A percentile compares a stretch with the other conserved stretches of the same genome.
Evolutionary conservation across 768 basidiomycete species (phyloP).

Genomic region (Phylloporus scabripes): DNA sequence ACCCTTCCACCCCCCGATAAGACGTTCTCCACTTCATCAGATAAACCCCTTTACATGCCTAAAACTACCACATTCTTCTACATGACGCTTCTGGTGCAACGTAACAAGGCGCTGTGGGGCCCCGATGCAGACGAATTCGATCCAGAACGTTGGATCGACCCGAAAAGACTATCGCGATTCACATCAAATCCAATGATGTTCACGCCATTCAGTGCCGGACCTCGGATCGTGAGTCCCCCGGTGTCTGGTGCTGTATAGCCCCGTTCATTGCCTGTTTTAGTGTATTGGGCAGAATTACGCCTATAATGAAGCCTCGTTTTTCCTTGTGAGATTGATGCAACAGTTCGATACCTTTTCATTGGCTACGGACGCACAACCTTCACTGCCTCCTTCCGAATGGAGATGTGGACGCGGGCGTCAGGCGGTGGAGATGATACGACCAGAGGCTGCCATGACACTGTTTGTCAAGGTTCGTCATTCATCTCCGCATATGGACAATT

Average conservation of each 20-base stretch:
- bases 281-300: conserved; percentile 73
- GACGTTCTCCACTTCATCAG: conserved; percentile 36
- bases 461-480: conserved; percentile 52
- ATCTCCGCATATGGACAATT: conserved; percentile 5
- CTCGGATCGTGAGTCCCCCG: conserved; percentile 40
- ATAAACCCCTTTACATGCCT: conserved; percentile 54
- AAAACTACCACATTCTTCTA: conserved; percentile 52
- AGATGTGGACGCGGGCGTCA: conserved; percentile 39
- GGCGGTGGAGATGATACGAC: conserved; percentile 54
- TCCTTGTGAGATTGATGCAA: conserved; percentile 64
- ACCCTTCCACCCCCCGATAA: conserved; percentile 48
- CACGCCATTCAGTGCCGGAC: conserved; percentile 70
- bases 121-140: conserved; percentile 71
- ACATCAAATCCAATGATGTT: conserved; percentile 63
- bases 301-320: conserved; percentile 70
- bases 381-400: conserved; percentile 61
- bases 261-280: conserved; percentile 31
- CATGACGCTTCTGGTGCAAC: conserved; percentile 59
- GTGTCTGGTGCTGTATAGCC: conserved; percentile 7
- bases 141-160: conserved; percentile 73
- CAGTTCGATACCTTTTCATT: conserved; percentile 56
- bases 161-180: conserved; percentile 43
- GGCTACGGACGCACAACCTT: conserved; percentile 57
- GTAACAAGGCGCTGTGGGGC: conserved; percentile 67
- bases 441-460: conserved; percentile 57